Conservation (phyloP, 2,329 filamentous ascomycete species). For the Gyromitra esculenta region DNA sequence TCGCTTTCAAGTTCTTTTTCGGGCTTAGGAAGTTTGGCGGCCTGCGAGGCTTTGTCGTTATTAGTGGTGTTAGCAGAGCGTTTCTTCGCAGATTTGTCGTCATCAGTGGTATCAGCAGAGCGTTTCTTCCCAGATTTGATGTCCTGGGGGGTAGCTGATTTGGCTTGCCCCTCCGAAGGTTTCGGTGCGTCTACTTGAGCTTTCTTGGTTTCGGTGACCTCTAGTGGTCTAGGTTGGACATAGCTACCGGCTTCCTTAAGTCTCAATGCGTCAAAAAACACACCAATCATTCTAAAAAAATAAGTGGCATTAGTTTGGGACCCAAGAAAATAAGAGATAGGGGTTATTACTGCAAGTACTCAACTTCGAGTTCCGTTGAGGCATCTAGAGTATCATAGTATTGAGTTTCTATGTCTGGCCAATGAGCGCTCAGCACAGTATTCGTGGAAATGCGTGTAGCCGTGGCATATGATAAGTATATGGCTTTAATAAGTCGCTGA, state of each 20-base stretch:
- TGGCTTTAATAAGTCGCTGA: conserved; percentile 4
- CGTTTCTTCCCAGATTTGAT: not conserved
- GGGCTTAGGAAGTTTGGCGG: not conserved
- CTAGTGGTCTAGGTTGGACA: not conserved
- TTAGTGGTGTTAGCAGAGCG: not conserved
- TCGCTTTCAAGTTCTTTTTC: not conserved
- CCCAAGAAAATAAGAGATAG: not conserved
- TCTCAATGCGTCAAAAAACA: not conserved
- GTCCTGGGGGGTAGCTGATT: not conserved
- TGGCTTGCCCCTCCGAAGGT: not conserved
- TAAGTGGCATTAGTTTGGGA: not conserved
- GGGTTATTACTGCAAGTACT: not conserved
- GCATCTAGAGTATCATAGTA: not conserved
- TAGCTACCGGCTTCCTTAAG: not conserved
- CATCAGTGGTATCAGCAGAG: too few relatives aligned
- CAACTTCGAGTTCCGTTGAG: not conserved
- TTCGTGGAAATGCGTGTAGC: not conserved
- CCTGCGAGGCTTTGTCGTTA: not conserved
- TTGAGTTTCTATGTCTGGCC: not conserved
- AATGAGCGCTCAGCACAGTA: not conserved
- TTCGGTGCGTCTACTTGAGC: not conserved
- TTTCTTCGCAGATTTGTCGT: too few relatives aligned
- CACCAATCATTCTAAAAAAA: not conserved
- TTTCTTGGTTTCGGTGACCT: not conserved
- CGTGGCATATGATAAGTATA: conserved; percentile 1